Base-by-base conservation (phyloP, 345 rosid species). In the Eucalyptus leucophloia region DNA sequence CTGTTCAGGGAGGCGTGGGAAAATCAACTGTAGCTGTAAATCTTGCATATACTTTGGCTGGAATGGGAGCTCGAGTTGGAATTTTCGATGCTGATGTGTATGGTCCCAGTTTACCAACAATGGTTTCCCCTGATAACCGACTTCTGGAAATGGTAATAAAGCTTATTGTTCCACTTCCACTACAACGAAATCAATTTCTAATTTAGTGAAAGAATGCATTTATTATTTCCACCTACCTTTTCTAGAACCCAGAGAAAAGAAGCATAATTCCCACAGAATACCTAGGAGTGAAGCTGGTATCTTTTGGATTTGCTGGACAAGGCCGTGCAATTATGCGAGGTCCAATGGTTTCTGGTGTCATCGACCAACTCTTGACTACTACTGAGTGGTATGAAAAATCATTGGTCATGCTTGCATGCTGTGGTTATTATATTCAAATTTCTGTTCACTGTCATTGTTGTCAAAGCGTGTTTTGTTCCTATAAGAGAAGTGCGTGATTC, bases 281-380 rank as follows among this genome's bases (percentile, higher is more conserved):
- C 92, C 87, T 96, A 91, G 99, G 99, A 90, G 98, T 98, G 90
- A 98, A 98, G 94, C 92, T 98, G 90, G 99, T 98, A 32, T 96
- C 99, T 85, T 98, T 98, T 90, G 99, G 99, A 90, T 98, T 95
- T 92, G 93, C 99, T 42, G 98, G 99, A 90, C 99, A 96, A 95
- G 99, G 99, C 58, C 98, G 96, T 87, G 99, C 99, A 67, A 94
- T 96, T 62, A 98, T 98, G 99, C 93, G 99, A 92, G 99, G 99
- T 88, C 98, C 99, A 86, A 98, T 98, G 99, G 98, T 98, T 91
- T 98, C 99, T 89, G 99, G 99, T 89, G 99, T 98, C 91, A 98
- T 96, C 88, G 81, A 96, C 88, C 99, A 98, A 92, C 98, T 98
- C 90, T 95, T 98, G 89, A 98, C 99, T 45, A 96, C 99, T 49